Base-by-base conservation (phyloP, 257 asterid genomes). In the Nicotiana benthamiana region DNA sequence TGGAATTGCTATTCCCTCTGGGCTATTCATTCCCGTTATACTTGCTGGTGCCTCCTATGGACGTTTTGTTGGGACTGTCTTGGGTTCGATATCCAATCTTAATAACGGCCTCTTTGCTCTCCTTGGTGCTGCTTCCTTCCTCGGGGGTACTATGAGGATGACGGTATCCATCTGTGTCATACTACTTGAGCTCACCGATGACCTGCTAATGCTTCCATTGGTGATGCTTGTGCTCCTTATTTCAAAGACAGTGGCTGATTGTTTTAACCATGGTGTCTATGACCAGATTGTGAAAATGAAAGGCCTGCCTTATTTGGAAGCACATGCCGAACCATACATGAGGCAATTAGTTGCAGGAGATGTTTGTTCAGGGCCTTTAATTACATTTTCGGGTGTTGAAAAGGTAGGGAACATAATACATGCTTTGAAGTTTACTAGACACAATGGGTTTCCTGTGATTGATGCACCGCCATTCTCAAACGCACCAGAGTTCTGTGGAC, bases 71-170 rank as follows among this genome's bases (percentile, higher is more conserved):
- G 97, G 97, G 70, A 81, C 89, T 75, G 83, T 91, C n/a, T 53
- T 93, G 81, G 95, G 92, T 10, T 75, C 96, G 0, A n/a, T 90
- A 54, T 90, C 97, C 32, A 86, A 57, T 70, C 94, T 95, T 8
- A 94, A 92, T 32, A 90, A 84, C 22, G 98, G 99, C 51, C 90
- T 90, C 54, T 95, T 93, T 82, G 93, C 92, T 43, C 89, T 95
- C 59, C 96, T 95, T 62, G 99, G 99, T 20, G 97, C 99, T 27
- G 99, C 98, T 79, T 93, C 99, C 9, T 95, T 95, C 86, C 97
- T 95, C 18, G 99, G 99, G 59, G 99, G 99, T 59, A 95, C 99
- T 16, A 95, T 95, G 99, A 91, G 99, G 82, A 95, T 95, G 99
- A 95, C 99, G 0, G 99, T 95, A 5, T 95, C 99, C 1, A 93